A percentile compares a stretch with the other conserved stretches of the same genome.
Evolutionary conservation across 1,284 basidiomycete species (phyloP).

Genomic region (Sanghuangporus weigelae): DNA sequence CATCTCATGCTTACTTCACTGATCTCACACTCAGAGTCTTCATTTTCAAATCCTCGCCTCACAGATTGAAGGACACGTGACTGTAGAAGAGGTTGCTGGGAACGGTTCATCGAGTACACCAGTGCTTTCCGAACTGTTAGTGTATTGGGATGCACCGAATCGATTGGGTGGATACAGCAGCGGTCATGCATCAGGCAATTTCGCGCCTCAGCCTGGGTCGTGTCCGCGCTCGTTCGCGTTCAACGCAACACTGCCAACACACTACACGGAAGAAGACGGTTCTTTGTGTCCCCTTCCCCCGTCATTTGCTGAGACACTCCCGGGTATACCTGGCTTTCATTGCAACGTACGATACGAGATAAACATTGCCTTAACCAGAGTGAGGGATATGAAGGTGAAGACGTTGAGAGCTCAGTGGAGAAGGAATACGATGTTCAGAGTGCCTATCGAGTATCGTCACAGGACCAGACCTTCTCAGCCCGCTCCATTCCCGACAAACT

Average conservation of each 20-base stretch:
- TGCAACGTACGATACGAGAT: slow-evolving; percentile 10
- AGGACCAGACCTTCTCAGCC: slow-evolving; percentile 6
- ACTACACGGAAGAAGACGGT: slow-evolving; percentile 10
- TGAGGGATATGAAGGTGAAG: slow-evolving; percentile 4
- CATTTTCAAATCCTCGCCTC: background rate
- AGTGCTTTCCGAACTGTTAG: slow-evolving; percentile 13
- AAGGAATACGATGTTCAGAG: slow-evolving; percentile 4
- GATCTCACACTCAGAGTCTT: background rate
- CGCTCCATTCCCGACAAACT: slow-evolving; percentile 7
- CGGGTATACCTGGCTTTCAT: slow-evolving; percentile 11
- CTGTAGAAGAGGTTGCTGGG: slow-evolving; percentile 10
- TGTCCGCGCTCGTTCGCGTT: slow-evolving; percentile 14
- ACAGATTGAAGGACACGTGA: slow-evolving; percentile 15
- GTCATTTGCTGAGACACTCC: slow-evolving; percentile 6
- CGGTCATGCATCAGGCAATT: background rate
- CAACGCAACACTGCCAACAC: slow-evolving; percentile 5
- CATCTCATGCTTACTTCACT: background rate
- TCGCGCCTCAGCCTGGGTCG: background rate
- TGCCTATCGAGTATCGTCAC: slow-evolving; percentile 12
- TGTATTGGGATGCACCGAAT: slow-evolving; percentile 13
- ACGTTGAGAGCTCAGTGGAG: slow-evolving; percentile 7
- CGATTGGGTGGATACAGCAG: slow-evolving; percentile 5
- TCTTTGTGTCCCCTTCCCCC: slow-evolving; percentile 11
- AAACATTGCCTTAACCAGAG: slow-evolving; percentile 3
- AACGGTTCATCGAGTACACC: background rate